A percentile compares a stretch with the other conserved stretches of the same genome.
phyloP scores from a whole-genome alignment of 83 land plant genomes.

The Thuja plicata region DNA sequence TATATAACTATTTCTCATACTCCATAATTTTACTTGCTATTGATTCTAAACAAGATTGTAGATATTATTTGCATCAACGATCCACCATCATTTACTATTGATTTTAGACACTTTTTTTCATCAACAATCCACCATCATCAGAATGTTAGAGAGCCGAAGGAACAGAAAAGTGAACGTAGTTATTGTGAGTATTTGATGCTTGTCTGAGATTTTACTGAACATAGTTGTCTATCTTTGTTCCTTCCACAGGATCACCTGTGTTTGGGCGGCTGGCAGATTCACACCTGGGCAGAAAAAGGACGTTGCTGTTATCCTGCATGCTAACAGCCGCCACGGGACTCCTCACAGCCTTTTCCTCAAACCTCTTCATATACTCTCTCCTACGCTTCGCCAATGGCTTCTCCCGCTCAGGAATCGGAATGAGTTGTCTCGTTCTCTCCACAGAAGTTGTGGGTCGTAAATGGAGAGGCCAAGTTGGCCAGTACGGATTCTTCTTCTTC shows the following conservation, averaged over 20 bases:
- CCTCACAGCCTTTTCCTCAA: slow-evolving; percentile 44
- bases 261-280: slow-evolving; percentile 38
- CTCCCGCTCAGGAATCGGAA: slow-evolving; percentile 37
- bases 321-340: slow-evolving; percentile 23
- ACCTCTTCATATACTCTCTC: slow-evolving; percentile 33
- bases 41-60: no score
- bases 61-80: no score
- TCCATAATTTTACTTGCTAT: no score
- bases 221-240: background rate
- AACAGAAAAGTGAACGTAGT: no score
- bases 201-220: no score
- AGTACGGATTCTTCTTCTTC: slow-evolving; percentile 50
- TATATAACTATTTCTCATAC: no score
- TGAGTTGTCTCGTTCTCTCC: slow-evolving; percentile 37
- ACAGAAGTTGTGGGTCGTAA: slow-evolving; percentile 46
- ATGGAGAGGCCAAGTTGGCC: slow-evolving; percentile 47
- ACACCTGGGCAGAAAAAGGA: slow-evolving; percentile 33
- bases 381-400: slow-evolving; percentile 47
- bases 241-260: slow-evolving; percentile 25
- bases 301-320: slow-evolving; percentile 32
- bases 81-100: no score
- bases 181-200: no score
- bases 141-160: no score
- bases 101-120: no score
- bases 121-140: no score